phyloP scores from a whole-genome alignment of 768 basidiomycete species.

The Rhizopogon vinicolor region DNA sequence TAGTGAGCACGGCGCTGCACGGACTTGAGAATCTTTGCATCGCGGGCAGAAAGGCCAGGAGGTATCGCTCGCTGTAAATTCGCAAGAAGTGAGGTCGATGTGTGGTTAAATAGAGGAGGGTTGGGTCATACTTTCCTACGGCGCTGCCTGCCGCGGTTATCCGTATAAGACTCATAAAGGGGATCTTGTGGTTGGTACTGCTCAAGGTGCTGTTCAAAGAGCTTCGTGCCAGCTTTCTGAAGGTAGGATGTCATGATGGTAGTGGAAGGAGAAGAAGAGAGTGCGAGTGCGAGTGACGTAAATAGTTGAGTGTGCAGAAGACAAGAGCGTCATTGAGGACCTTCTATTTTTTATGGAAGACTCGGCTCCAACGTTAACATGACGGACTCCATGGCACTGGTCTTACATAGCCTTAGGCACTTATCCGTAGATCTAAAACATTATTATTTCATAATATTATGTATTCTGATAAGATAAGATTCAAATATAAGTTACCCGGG shows the following conservation, averaged over 20 bases:
- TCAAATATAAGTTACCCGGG: no score
- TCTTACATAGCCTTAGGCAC: neutral
- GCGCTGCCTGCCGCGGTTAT: slow-evolving; percentile 23
- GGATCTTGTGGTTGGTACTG: slow-evolving; percentile 72
- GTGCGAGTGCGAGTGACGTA: neutral
- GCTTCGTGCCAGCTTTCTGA: slow-evolving; percentile 46
- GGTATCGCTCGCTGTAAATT: slow-evolving; percentile 57
- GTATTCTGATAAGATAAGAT: no score
- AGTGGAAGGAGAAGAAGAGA: neutral
- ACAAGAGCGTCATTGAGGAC: neutral
- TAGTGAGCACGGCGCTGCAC: slow-evolving; percentile 77
- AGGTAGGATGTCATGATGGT: slow-evolving; percentile 23
- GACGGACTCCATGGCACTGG: neutral
- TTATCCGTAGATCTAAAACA: neutral
- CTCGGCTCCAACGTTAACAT: neutral
- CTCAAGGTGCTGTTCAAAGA: slow-evolving; percentile 62
- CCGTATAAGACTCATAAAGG: slow-evolving; percentile 46
- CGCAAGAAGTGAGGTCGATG: slow-evolving; percentile 31
- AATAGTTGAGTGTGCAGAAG: neutral
- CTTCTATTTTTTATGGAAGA: neutral
- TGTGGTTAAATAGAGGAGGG: slow-evolving; percentile 29
- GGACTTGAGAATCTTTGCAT: slow-evolving; percentile 67
- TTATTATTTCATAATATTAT: neutral
- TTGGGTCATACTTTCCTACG: slow-evolving; percentile 31
- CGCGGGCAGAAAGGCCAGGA: slow-evolving; percentile 70